phyloP scores from a whole-genome alignment of 371 early-diverging fungal genomes.

The Syncephalastrum contaminatum region DNA sequence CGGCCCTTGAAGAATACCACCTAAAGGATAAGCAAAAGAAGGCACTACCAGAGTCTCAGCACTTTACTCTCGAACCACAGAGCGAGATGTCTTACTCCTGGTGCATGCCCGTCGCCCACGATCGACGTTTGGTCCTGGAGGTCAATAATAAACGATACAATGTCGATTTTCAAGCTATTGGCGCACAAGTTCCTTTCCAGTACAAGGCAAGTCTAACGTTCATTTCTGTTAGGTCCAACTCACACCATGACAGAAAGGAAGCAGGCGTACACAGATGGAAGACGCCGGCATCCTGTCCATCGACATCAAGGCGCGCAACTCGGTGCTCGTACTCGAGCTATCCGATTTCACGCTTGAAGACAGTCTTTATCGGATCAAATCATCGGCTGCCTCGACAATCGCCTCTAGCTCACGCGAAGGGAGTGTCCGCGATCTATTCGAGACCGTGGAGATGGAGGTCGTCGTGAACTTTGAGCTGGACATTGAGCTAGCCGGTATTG shows the following conservation, averaged over 20 bases:
- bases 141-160: constrained; percentile 72
- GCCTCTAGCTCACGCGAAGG: constrained; percentile 35
- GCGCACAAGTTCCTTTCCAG: constrained; percentile 81
- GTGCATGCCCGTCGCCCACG: constrained; percentile 82
- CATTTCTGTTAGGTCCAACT: not conserved
- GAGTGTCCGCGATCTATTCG: constrained; percentile 52
- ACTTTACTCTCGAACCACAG: constrained; percentile 20
- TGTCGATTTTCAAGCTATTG: constrained; percentile 89
- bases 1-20: constrained; percentile 30
- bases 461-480: constrained; percentile 30
- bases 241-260: constrained; percentile 20
- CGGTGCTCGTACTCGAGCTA: constrained; percentile 77
- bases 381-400: constrained; percentile 30
- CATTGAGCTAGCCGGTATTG: constrained; percentile 59
- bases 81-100: constrained; percentile 81
- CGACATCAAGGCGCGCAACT: constrained; percentile 84
- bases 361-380: constrained; percentile 58
- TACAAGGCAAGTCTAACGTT: constrained; percentile 49
- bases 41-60: constrained; percentile 20
- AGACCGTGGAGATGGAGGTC: constrained; percentile 47
- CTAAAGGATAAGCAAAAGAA: constrained; percentile 29
- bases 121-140: constrained; percentile 68
- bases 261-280: not conserved
- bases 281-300: constrained; percentile 64
- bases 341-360: constrained; percentile 67